Base-by-base conservation (phyloP, 2,329 filamentous ascomycete species). In the Alternaria novae-zelandiae region DNA sequence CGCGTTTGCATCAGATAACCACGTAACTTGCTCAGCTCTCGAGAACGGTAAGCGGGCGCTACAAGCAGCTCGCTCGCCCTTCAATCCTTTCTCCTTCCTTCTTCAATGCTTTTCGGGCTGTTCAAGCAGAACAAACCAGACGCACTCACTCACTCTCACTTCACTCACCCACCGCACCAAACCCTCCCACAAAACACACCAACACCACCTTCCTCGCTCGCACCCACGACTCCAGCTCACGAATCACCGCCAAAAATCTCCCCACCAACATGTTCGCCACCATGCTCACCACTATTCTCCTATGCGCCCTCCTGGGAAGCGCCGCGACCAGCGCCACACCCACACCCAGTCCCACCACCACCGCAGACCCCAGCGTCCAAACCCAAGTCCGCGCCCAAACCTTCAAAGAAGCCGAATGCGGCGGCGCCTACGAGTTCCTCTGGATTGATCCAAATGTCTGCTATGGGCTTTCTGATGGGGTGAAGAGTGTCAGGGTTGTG, bases 361-460 rank as follows among this genome's bases (percentile, higher is more conserved):
- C 28, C 49, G 28, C 17, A 2, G 12, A 30, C 20, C 23, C 25
- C 10, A 30, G 26, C 55, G 4, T 20, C 13, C 12, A 53, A 23
- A 21, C 28, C 17, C 49, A 53, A 17, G 49, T 53, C 49, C 30
- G 20, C 32, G 43, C 26, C n/a, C 32, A 46, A 4, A 55, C 43
- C 3, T 44, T 46, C 12, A 55, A 17, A 9, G 11, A 46, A 46
- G 11, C 32, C 30, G 5, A 25, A 2, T 53, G 49, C 20, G 17
- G 30, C 12, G 49, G 49, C 13, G 20, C 49, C 6, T 53, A 36
- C 5, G 36, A 20, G 13, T 36, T 53, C 13, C 28, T 53, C 13
- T 41, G 30, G 20, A 13, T 53, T 11, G 20, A n/a, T 7, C 3
- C 49, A 6, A 9, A 41, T 15, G 5, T 23, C 9, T 53, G 30